Evolutionary conservation across 2,329 filamentous ascomycete genomes (phyloP).

Genomic region (Penicillium concentricum): DNA sequence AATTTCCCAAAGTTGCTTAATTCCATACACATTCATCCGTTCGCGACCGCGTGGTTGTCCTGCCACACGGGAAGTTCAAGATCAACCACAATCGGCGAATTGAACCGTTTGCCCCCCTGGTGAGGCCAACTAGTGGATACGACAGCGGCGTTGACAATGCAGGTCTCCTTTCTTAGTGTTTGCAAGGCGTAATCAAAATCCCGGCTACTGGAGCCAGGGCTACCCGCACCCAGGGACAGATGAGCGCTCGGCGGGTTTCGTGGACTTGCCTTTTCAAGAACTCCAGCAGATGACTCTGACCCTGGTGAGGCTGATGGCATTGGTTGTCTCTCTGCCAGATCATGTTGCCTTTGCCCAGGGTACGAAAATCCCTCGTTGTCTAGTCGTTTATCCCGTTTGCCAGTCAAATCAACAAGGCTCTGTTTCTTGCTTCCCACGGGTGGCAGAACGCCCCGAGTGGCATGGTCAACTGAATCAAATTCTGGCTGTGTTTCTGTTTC

Average conservation of each 20-base stretch:
- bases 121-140: constrained; percentile 68
- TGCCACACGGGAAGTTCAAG: constrained; percentile 65
- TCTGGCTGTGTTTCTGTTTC: neutral
- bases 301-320: constrained; percentile 3
- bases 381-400: constrained; percentile 37
- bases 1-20: neutral
- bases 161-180: constrained; percentile 63
- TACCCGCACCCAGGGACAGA: constrained; percentile 11
- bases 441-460: constrained; percentile 33
- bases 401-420: constrained; percentile 54
- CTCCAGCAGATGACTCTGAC: constrained; percentile 9
- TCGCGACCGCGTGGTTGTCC: constrained; percentile 11
- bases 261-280: constrained; percentile 3
- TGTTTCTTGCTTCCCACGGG: constrained; percentile 54
- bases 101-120: constrained; percentile 59
- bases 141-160: constrained; percentile 76
- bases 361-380: constrained; percentile 28
- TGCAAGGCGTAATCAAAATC: constrained; percentile 14
- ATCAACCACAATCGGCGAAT: constrained; percentile 83
- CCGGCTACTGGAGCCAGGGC: neutral
- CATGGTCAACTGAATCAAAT: constrained; percentile 9
- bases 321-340: neutral
- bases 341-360: neutral
- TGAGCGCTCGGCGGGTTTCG: neutral
- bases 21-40: neutral